Conservation (phyloP, 129 eudicot species). For the Chrysanthemum lavandulifolium region DNA sequence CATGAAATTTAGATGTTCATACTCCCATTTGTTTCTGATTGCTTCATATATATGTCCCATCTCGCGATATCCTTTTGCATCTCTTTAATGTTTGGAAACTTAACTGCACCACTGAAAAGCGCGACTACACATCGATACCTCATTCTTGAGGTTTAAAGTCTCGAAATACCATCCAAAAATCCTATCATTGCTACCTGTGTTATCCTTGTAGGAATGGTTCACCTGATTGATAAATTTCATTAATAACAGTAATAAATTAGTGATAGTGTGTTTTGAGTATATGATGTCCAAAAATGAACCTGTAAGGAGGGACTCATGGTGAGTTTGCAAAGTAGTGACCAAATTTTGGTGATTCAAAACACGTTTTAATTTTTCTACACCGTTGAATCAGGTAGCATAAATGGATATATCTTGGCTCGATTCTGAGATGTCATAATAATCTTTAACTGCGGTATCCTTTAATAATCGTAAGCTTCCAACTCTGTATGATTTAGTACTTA, state of each 20-base stretch:
- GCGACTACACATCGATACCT: background rate
- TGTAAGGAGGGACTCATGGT: background rate
- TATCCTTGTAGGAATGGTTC: background rate
- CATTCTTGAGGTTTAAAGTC: background rate
- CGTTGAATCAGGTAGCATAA: conserved; percentile 10
- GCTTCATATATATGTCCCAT: conserved; percentile 11
- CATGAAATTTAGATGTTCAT: no score
- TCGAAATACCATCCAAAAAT: conserved; percentile 10
- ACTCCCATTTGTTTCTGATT: background rate
- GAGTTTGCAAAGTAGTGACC: background rate
- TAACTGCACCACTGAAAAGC: conserved; percentile 7
- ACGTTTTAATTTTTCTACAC: background rate
- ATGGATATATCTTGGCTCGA: no score
- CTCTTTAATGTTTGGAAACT: background rate
- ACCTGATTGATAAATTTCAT: background rate
- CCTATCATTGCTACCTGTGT: background rate
- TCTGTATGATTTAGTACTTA: no score
- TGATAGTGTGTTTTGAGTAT: background rate
- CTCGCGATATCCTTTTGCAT: conserved; percentile 1
- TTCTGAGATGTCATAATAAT: no score
- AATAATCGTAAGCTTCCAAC: no score
- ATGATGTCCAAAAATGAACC: background rate
- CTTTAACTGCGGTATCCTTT: no score
- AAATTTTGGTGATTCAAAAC: conserved; percentile 1
- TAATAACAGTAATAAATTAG: background rate